phyloP scores from a whole-genome alignment of 371 early-diverging fungal species.

The Rhizopus sp. region DNA sequence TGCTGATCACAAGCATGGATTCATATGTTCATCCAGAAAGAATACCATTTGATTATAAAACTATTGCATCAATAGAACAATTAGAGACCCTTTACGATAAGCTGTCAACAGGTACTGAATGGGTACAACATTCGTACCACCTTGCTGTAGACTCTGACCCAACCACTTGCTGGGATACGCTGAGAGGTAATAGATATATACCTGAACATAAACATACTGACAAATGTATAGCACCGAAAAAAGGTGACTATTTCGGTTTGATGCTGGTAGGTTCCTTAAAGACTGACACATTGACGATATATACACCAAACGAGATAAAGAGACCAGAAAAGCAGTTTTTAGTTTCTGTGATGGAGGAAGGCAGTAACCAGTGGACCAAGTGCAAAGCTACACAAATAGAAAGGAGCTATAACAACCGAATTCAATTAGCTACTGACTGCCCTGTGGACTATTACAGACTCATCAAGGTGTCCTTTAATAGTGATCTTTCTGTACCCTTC shows the following conservation, averaged over 20 bases:
- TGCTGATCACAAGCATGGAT: slow-evolving; percentile 60
- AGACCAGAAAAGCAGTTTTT: slow-evolving; percentile 24
- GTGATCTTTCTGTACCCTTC: slow-evolving; percentile 31
- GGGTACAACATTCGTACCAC: slow-evolving; percentile 56
- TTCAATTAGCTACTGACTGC: slow-evolving; percentile 18
- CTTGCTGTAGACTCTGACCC: slow-evolving; percentile 58
- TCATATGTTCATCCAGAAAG: slow-evolving; percentile 50
- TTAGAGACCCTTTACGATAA: slow-evolving; percentile 16
- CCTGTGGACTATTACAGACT: slow-evolving; percentile 22
- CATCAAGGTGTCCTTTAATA: slow-evolving; percentile 29
- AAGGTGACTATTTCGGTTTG: slow-evolving; percentile 52
- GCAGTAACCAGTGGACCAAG: slow-evolving; percentile 32
- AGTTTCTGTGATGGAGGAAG: slow-evolving; percentile 28
- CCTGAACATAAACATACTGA: not conserved
- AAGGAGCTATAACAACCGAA: slow-evolving; percentile 5
- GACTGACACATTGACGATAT: slow-evolving; percentile 25
- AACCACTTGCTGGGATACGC: slow-evolving; percentile 61
- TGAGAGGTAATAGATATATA: slow-evolving; percentile 29
- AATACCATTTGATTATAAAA: slow-evolving; percentile 33
- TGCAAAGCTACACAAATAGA: slow-evolving; percentile 16
- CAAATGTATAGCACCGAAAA: slow-evolving; percentile 30
- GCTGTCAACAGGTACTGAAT: slow-evolving; percentile 33
- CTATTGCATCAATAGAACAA: slow-evolving; percentile 16
- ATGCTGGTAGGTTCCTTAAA: slow-evolving; percentile 45
- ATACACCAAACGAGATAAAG: slow-evolving; percentile 30